Conservation (phyloP, 352 stramenopile genomes). For the Phytopythium kandeliae region DNA sequence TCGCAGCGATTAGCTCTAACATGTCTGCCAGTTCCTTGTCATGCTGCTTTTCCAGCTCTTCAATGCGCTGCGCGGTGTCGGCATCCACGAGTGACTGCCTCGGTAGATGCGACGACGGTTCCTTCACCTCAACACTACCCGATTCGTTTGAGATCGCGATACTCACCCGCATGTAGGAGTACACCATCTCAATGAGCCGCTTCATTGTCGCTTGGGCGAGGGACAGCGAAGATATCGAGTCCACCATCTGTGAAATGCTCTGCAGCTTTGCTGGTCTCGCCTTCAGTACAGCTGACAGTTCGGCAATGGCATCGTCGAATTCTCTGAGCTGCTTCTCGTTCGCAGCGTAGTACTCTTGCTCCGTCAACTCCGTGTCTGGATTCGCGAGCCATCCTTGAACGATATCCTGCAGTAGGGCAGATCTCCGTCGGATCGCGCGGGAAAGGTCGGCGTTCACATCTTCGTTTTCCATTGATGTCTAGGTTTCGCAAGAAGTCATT, state of each 20-base stretch:
- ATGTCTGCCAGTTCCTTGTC: conserved; percentile 25
- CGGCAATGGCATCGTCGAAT: conserved; percentile 57
- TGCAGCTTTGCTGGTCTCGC: conserved; percentile 12
- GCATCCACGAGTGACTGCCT: not conserved
- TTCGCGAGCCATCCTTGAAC: conserved; percentile 23
- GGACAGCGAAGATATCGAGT: conserved; percentile 40
- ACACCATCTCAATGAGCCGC: conserved; percentile 43
- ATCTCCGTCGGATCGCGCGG: conserved; percentile 43
- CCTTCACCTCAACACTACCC: conserved; percentile 8
- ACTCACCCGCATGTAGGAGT: conserved; percentile 40
- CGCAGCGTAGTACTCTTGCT: conserved; percentile 43
- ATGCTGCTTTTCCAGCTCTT: conserved; percentile 21
- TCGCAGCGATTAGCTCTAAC: conserved; percentile 29
- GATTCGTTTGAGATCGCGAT: conserved; percentile 27
- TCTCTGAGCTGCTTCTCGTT: conserved; percentile 47
- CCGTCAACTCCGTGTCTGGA: conserved; percentile 24
- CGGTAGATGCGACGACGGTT: not conserved
- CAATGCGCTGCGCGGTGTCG: conserved; percentile 6
- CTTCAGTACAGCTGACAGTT: conserved; percentile 37
- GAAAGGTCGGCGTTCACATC: conserved; percentile 41
- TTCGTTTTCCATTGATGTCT: conserved; percentile 54
- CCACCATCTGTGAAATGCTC: conserved; percentile 27
- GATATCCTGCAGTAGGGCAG: conserved; percentile 44
- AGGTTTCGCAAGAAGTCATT: not conserved
- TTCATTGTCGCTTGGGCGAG: conserved; percentile 41